Base-by-base conservation (phyloP, 1,139 yeast genomes). In the Zhuliangozyma blackwelliae region DNA sequence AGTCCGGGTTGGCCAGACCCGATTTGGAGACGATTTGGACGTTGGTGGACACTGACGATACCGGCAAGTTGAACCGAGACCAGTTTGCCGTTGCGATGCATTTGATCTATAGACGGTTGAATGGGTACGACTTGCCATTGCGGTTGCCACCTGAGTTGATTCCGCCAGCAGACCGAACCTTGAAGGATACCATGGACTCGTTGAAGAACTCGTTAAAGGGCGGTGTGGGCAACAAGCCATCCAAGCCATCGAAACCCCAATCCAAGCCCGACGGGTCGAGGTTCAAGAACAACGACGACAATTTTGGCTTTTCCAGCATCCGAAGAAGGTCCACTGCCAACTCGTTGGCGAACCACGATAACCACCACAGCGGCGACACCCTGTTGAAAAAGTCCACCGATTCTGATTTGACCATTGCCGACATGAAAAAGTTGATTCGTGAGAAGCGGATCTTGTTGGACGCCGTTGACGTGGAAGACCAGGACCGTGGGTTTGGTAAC, bases 1-100 rank as follows among this genome's bases (percentile, higher is more conserved):
- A 92, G 61, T 84, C 95, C 22, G 97, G 97, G 1, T 75, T 92
- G 47, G 73, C 81, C 40, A 78, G 97, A 59, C 75, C 79, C 8
- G 97, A 90, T 49, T 72, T 92, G 44, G 97, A 90, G 57, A 72
- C 81, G 28, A 87, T 92, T 45, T 92, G 98, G 98, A 88, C 84
- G 38, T 66, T 84, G 46, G 77, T 84, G 27, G 90, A 85, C 52
- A 68, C 77, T 16, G 79, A 80, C 38, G 82, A 83, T 51, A 72
- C 80, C 40, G 89, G 92, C 2, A 81, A 77, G 54, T 69, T 84
- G 47, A 83, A 82, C 54, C 80, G 77, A 50, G 90, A 84, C 56
- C 89, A 83, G 50, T 84, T 84, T 62, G 82, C 89, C 0, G 82
- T 83, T 33, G 92, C 92, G 19, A 84, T 84, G 94, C 90, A 84